Evolutionary conservation across 2,329 filamentous ascomycete genomes (phyloP).

Genomic region (Trichoderma atrobrunneum): DNA sequence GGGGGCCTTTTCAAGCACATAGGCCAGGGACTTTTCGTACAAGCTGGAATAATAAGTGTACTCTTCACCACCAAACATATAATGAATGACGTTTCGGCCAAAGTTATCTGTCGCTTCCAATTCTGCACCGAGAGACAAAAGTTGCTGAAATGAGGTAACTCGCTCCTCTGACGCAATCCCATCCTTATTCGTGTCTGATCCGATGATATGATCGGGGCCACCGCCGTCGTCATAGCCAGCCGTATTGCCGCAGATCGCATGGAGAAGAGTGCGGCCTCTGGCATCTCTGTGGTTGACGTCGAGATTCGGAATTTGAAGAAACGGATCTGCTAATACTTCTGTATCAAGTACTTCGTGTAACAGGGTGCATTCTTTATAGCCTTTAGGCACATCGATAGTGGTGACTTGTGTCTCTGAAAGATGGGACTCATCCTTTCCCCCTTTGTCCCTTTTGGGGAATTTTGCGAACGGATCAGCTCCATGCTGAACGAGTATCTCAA

Average conservation of each 20-base stretch:
- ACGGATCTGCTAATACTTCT: constrained; percentile 17
- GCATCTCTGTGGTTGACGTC: constrained; percentile 29
- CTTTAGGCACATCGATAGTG: neutral
- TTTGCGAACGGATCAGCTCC: constrained; percentile 29
- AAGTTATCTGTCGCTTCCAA: constrained; percentile 24
- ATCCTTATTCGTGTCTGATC: neutral
- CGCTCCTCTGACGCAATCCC: neutral
- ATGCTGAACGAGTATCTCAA: constrained; percentile 25
- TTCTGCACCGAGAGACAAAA: constrained; percentile 28
- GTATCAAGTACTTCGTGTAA: constrained; percentile 25
- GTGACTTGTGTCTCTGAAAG: neutral
- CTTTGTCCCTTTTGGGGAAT: neutral
- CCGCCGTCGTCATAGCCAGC: constrained; percentile 3
- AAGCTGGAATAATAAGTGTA: fast-evolving
- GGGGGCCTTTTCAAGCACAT: constrained; percentile 14
- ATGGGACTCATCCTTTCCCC: fast-evolving
- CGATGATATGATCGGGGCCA: constrained; percentile 21
- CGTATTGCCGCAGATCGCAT: constrained; percentile 22
- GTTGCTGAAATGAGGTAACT: constrained; percentile 20
- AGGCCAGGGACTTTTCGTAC: constrained; percentile 1
- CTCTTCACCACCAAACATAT: constrained; percentile 16
- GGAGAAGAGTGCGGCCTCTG: constrained; percentile 28
- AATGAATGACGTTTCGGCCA: constrained; percentile 26
- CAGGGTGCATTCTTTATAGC: constrained; percentile 21
- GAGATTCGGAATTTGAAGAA: constrained; percentile 24